Conservation (phyloP, 1,139 yeast species). For the Entelexis paramagnoliae region DNA sequence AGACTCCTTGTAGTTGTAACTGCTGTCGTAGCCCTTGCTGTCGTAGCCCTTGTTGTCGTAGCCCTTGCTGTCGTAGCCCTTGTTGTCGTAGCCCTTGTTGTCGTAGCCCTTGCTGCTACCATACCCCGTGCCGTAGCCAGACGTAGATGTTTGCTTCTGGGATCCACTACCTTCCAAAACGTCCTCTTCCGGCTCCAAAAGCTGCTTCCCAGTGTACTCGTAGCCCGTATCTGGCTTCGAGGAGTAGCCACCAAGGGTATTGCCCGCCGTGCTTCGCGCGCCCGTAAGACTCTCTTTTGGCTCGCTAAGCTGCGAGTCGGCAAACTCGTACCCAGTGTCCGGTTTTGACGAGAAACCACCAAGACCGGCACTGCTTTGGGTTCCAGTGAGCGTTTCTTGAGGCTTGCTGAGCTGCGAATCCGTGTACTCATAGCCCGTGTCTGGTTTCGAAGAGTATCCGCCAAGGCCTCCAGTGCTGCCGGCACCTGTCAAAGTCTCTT, state of each 20-base stretch:
- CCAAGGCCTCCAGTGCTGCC: background rate
- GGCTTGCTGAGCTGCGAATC: background rate
- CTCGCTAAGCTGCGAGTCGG: background rate
- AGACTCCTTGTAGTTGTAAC: background rate
- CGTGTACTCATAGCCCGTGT: background rate
- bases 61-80: background rate
- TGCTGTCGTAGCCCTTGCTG: background rate
- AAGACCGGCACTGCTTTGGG: background rate
- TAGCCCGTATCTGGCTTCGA: slow-evolving; percentile 1
- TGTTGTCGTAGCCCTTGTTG: background rate
- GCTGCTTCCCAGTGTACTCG: slow-evolving; percentile 3
- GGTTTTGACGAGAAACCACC: background rate
- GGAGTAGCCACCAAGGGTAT: background rate
- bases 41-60: background rate
- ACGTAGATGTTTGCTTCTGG: background rate
- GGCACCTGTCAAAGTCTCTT: background rate
- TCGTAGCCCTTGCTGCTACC: background rate
- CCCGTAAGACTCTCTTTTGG: background rate
- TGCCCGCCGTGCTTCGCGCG: background rate
- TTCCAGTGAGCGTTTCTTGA: background rate
- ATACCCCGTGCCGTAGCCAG: background rate
- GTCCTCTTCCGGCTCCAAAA: slow-evolving; percentile 3
- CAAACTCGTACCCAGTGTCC: background rate
- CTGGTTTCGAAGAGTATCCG: background rate
- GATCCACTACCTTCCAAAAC: background rate